Evolutionary conservation across 73 alveolate species (phyloP).

Genomic region (Tetrahymena borealis): DNA sequence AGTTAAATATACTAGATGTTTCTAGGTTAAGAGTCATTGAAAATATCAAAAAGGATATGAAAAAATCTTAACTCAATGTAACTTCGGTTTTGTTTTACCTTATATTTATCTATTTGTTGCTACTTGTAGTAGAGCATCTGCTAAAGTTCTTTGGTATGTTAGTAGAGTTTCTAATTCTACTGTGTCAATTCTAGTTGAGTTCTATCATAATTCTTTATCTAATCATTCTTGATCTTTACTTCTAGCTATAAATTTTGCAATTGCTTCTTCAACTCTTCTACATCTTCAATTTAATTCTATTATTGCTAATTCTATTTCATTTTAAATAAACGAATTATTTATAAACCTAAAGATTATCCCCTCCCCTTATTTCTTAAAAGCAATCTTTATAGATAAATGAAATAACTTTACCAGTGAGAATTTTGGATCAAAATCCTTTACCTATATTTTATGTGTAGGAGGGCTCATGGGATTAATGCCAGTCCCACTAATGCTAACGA

Average conservation of each 20-base stretch:
- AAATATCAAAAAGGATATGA: too few species aligned
- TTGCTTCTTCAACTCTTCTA: neutral
- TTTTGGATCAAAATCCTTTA: neutral
- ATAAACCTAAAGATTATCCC: neutral
- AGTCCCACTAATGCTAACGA: neutral
- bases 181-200: neutral
- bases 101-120: neutral
- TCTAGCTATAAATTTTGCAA: neutral
- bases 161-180: neutral
- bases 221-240: neutral
- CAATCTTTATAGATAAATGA: neutral
- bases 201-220: neutral
- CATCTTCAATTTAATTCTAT: neutral
- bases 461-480: neutral
- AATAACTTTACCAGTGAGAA: slow-evolving; percentile 1
- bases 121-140: neutral
- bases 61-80: too few species aligned
- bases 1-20: too few species aligned
- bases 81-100: neutral
- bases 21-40: too few species aligned
- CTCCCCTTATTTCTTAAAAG: neutral
- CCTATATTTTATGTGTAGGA: neutral
- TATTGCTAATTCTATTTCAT: neutral
- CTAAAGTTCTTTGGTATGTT: neutral
- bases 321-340: neutral